Base-by-base conservation (phyloP, 306 rosid genomes). In the Chamaecrista fasciculata region DNA sequence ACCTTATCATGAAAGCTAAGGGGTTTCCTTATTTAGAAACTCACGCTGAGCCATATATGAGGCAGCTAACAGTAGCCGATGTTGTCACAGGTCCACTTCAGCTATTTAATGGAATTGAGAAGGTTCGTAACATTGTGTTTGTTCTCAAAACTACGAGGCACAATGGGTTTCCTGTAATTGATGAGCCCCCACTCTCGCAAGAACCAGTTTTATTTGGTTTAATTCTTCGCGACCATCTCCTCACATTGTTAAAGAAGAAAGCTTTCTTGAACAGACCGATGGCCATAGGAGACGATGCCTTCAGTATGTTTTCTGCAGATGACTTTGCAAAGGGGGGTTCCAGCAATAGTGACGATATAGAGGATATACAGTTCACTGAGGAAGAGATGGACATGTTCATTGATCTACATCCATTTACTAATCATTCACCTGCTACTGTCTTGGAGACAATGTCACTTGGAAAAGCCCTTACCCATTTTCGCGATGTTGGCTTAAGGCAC, bases 391-490 rank as follows among this genome's bases (percentile, higher is more conserved):
- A 87, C 33, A 89, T 91, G 97, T 87, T 74, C 80, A 29, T 91
- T 11, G 96, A 95, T 76, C 83, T 94, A 57, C 99, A 91, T 91
- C 96, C 96, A 33, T 91, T 86, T 75, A 73, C 91, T 4, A 94
- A 94, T 68, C 74, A 96, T 71, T 94, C 99, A 2, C 99, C 99
- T 44, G 91, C 81, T 62, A 88, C 99, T 6, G 96, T 94, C 23
- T 86, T 91, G 78, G 99, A 88, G 75, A 84, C 99, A 6, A 94
- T 91, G 99, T 87, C 97, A 12, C 69, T 94, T 4, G 96, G 82
- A 19, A 94, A 94, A 91, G 99, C 97, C 52, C 91, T 84, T 26
- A 74, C 57, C 39, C 92, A 91, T 64, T 91, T 94, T 49, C 88
- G 99, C 52, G 84, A 82, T 78, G 84, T 89, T 36, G 96, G 97